Conservation (phyloP, 2,329 filamentous ascomycete genomes). For the Pestalotiopsis sp. region DNA sequence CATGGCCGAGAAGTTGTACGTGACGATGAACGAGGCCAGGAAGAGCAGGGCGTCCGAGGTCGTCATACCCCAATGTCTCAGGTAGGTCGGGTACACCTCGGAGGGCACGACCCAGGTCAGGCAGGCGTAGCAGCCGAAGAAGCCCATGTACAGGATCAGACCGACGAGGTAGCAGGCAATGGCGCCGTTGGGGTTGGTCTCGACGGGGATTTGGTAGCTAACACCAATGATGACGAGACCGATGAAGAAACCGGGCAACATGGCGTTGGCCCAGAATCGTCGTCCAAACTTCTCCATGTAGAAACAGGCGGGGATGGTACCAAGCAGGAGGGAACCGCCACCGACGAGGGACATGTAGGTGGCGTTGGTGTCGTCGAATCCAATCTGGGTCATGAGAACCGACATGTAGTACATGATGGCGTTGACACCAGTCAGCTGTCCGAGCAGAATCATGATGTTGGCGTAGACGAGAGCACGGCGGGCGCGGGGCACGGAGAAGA, state of each 20-base stretch:
- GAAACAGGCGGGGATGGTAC: conserved; percentile 67
- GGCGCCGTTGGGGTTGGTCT: conserved; percentile 44
- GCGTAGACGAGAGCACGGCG: conserved; percentile 66
- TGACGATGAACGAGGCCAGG: conserved; percentile 71
- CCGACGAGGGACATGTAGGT: conserved; percentile 78
- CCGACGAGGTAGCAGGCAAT: conserved; percentile 66
- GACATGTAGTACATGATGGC: conserved; percentile 74
- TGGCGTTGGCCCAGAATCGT: conserved; percentile 72
- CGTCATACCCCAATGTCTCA: conserved; percentile 73
- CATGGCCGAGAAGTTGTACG: conserved; percentile 75
- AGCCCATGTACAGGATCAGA: conserved; percentile 67
- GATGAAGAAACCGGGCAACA: conserved; percentile 71
- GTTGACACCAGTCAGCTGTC: conserved; percentile 71
- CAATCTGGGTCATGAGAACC: conserved; percentile 65
- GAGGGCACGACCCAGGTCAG: conserved; percentile 67
- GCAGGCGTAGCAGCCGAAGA: conserved; percentile 67
- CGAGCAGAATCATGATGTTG: conserved; percentile 69
- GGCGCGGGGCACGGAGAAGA: conserved; percentile 69
- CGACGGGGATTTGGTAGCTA: conserved; percentile 56
- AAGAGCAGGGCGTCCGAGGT: conserved; percentile 68
- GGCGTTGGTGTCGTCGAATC: conserved; percentile 60
- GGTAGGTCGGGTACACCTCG: conserved; percentile 72
- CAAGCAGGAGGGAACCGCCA: conserved; percentile 65
- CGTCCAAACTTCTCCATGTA: conserved; percentile 73
- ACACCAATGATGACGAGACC: conserved; percentile 67